Percentiles rank a stretch among this genome's conserved stretches.
Conservation (phyloP, 345 rosid species). For the Boechera stricta region DNA sequence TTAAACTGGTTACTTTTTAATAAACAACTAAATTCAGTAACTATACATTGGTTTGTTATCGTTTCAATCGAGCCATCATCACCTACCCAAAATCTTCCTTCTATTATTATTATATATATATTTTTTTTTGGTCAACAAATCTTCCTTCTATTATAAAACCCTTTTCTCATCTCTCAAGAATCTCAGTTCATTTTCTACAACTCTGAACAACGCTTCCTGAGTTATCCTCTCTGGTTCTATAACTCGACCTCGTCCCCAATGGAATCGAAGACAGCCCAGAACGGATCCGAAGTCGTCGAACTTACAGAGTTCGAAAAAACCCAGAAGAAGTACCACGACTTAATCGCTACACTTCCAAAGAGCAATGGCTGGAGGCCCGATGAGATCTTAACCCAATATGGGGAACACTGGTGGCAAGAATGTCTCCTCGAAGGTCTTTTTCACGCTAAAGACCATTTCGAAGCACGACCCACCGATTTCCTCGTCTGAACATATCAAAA, state of each 20-base stretch:
- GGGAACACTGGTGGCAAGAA: conserved; percentile 48
- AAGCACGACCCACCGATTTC: conserved; percentile 44
- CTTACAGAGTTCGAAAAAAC: conserved; percentile 42
- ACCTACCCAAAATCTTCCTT: too few species aligned
- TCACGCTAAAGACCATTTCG: conserved; percentile 46
- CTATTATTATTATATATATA: too few species aligned
- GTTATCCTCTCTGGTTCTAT: background rate
- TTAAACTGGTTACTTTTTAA: background rate
- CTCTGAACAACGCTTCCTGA: background rate
- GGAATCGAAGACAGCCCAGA: conserved; percentile 30
- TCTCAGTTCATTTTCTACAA: conserved; percentile 18
- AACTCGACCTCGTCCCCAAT: background rate
- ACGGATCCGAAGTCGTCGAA: conserved; percentile 29
- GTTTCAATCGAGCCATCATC: background rate
- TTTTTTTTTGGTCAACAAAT: too few species aligned
- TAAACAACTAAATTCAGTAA: background rate
- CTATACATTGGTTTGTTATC: background rate
- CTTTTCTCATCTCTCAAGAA: conserved; percentile 14
- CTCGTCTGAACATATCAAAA: conserved; percentile 45
- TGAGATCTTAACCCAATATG: conserved; percentile 37
- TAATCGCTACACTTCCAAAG: conserved; percentile 40
- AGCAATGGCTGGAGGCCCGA: conserved; percentile 48
- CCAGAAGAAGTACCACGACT: conserved; percentile 42
- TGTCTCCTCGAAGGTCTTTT: conserved; percentile 47
- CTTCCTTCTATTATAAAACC: conserved; percentile 2